Base-by-base conservation (phyloP, 371 early-diverging fungal genomes). In the Zopfochytrium polystomum region DNA sequence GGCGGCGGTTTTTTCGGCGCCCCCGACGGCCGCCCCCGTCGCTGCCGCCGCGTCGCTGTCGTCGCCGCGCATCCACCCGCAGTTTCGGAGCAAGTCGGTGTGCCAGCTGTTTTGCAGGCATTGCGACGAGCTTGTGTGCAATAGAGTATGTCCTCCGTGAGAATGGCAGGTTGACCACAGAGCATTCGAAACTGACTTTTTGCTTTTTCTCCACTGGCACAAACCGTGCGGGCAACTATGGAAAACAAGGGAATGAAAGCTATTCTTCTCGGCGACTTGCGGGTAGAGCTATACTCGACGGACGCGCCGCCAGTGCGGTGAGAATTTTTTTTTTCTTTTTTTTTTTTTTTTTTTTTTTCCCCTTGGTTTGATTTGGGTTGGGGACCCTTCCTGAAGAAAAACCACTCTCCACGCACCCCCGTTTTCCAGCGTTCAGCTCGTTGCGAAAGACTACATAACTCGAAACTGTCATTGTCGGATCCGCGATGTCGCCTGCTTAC, bases 271-370 rank as follows among this genome's bases (percentile, higher is more conserved):
- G 77, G 76, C 20, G 71, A 80, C 63, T 76, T 75, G 23, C 64
- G 70, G 44, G 71, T 79, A 20, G 79, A 79, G 63, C 66, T 79
- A 49, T 79, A 68, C 46, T 76, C 77, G 32, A 79, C 79, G 20
- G 79, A 79, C 58, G 60, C 62, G 29, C 75, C 79, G 25, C 79
- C 79, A 5, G 48, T 57, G 42, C 42, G 58, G 70, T 69, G 7
- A 22, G 26, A 3, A 15, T 46, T 53, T 30, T 42, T 26, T 30
- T 31, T 48, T 11, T 5, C 13, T 52, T 25, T 52, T 15, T 49
- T 5, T 11, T 31, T 13, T 31, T 27, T 18, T 0, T 11, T 11
- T 5, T 53, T 26, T 50, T 45, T 32, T 3, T 1, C 53, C 29
- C 33, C 22, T 5, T 44, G 23, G n/a, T n/a, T n/a, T n/a, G n/a